Evolutionary conservation across 2,329 filamentous ascomycete species (phyloP), one percentile per base, ranked within the genome.

Genomic region (Teratosphaeria zuluensis): DNA sequence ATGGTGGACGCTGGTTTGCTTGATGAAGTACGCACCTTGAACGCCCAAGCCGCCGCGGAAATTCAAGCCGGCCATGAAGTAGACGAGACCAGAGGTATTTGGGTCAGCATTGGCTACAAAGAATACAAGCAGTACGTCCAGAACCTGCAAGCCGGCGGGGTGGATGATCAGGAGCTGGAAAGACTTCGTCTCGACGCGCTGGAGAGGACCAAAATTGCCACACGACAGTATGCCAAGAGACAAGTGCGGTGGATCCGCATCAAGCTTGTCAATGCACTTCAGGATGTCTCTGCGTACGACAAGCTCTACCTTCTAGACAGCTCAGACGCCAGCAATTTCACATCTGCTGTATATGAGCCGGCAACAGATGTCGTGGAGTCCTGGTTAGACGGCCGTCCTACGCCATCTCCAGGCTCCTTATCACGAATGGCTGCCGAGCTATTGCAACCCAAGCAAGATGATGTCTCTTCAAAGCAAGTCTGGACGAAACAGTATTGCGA

Each of bases 81-180:
- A 1, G 90, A 97, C 68, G 80, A 84, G 63, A 88, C 83, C 1
- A 84, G 86, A 56, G 95, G 94, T 0, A 95, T 99, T 51, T 99
- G 92, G 91, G 88, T 95, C 56, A 94, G 92, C 1, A 99, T 99
- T 62, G 94, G 94, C 0, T 96, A 91, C 74, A 96, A 95, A 71
- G 90, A 99, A 69, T 88, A 97, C 69, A 81, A 88, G 59, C 80
- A 83, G 0, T 96, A 91, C 68, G 75, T 92, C 24, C 48, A 61
- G 11, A 73, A 72, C 4, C 62, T 74, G 3, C 19, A 62, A 31
- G 51, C 54, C 31, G 58, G 60, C 2, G 66, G 74, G 63, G 61
- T 72, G 67, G 56, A 57, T 52, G 68, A 58, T 28, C 35, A 60
- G 51, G 77, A 81, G 3, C 73, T 88, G 1, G 78, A 81, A 21